A percentile compares a stretch with the other conserved stretches of the same genome.
Evolutionary conservation across 257 asterid species (phyloP).

Genomic region (Capsicum pubescens): DNA sequence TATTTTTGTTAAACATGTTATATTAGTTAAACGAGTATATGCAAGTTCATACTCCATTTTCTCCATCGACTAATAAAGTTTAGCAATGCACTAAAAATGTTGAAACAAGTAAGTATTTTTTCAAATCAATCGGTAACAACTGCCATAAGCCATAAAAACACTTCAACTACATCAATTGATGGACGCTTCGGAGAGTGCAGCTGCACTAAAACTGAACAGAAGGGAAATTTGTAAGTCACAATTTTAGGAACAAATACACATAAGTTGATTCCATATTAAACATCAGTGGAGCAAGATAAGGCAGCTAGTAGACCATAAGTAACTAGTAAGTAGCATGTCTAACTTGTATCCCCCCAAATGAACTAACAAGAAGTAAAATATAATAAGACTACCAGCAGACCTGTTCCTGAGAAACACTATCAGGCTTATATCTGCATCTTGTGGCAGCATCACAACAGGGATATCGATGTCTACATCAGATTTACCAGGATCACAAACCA

Average conservation of each 20-base stretch:
- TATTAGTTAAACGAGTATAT: too few species aligned
- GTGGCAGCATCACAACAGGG: constrained; percentile 93
- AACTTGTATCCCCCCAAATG: background rate
- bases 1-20: too few species aligned
- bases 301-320: background rate
- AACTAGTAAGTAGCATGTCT: background rate
- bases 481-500: constrained; percentile 90
- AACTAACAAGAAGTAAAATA: background rate
- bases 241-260: constrained; percentile 16
- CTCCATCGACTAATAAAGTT: too few species aligned
- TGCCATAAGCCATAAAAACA: constrained; percentile 37
- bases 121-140: constrained; percentile 4
- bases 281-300: background rate
- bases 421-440: constrained; percentile 83
- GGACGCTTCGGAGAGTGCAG: constrained; percentile 34
- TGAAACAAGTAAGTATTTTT: too few species aligned
- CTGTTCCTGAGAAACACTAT: constrained; percentile 49
- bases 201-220: constrained; percentile 71
- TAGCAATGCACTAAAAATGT: too few species aligned
- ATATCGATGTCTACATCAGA: constrained; percentile 64
- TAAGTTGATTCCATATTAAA: background rate
- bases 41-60: too few species aligned
- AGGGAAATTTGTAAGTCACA: constrained; percentile 30
- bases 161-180: constrained; percentile 35
- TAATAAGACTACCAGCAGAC: constrained; percentile 63